Evolutionary conservation across 768 basidiomycete species (phyloP).

Genomic region (Pulveroboletus ravenelii): DNA sequence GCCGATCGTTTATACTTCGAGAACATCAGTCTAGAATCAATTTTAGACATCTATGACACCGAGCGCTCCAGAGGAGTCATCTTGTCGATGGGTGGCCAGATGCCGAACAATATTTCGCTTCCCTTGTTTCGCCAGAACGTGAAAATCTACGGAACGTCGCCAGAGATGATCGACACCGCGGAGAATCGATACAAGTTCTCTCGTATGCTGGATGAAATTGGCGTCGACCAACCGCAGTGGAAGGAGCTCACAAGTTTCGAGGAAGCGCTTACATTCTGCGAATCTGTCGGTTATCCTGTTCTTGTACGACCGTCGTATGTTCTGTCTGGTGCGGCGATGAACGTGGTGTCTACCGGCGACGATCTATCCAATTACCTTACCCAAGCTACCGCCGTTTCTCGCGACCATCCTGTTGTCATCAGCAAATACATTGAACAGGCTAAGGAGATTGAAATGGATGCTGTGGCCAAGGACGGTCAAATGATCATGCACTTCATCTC

Average conservation of each 20-base stretch:
- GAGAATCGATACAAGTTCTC: constrained; percentile 99
- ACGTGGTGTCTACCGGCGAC: constrained; percentile 91
- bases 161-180: constrained; percentile 99
- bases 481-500: constrained; percentile 99
- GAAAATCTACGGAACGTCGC: constrained; percentile 97
- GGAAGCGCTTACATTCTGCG: constrained; percentile 85
- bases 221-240: constrained; percentile 97
- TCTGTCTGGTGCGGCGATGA: constrained; percentile 99
- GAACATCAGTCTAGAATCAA: constrained; percentile 94
- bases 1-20: constrained; percentile 98
- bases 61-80: constrained; percentile 90
- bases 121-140: constrained; percentile 96
- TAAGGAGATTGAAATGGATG: constrained; percentile 99
- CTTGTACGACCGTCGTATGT: constrained; percentile 97
- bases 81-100: constrained; percentile 97
- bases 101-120: constrained; percentile 96
- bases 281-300: constrained; percentile 91
- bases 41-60: constrained; percentile 93
- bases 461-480: constrained; percentile 93
- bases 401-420: constrained; percentile 96
- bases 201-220: constrained; percentile 92
- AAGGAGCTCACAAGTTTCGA: constrained; percentile 92
- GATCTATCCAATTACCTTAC: constrained; percentile 90
- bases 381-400: constrained; percentile 93
- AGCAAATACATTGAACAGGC: constrained; percentile 99